phyloP scores from a whole-genome alignment of 2,329 filamentous ascomycete species.

The Myriosclerotinia curreyana region DNA sequence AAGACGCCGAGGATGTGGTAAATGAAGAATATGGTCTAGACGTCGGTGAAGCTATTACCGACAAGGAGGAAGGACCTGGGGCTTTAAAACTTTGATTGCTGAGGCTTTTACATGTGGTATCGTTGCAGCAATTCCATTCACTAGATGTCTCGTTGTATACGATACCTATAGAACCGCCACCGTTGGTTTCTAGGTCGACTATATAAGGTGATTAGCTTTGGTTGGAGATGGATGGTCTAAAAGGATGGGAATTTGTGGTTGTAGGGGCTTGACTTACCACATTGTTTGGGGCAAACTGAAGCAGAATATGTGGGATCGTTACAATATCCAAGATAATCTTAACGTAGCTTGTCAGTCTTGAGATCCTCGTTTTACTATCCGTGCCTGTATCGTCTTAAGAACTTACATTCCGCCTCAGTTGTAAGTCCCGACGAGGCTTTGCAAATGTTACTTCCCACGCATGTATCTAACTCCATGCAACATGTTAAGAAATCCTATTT shows the following conservation, averaged over 20 bases:
- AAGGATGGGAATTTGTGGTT: not conserved
- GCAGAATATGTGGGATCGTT: slow-evolving; percentile 16
- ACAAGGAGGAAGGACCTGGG: slow-evolving; percentile 2
- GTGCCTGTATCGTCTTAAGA: not conserved
- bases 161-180: not conserved
- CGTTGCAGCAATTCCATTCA: slow-evolving; percentile 6
- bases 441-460: slow-evolving; percentile 15
- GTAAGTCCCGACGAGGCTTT: slow-evolving; percentile 2
- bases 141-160: not conserved
- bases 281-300: slow-evolving; percentile 1
- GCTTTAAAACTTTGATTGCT: slow-evolving; percentile 3
- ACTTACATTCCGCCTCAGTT: slow-evolving; percentile 3
- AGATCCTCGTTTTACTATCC: not conserved
- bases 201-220: not conserved
- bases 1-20: not conserved
- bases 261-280: not conserved
- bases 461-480: slow-evolving; percentile 8
- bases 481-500: slow-evolving; percentile 1
- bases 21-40: slow-evolving; percentile 4
- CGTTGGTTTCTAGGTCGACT: slow-evolving; percentile 1
- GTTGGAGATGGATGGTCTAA: not conserved
- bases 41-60: not conserved
- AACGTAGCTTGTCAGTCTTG: not conserved
- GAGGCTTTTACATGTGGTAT: slow-evolving; percentile 5
- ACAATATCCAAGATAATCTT: slow-evolving; percentile 15